These are phyloP conservation scores for Pythium sukuiense DNA, from an alignment of 352 stramenopile genomes.

Conservation along the genomic window DNA sequence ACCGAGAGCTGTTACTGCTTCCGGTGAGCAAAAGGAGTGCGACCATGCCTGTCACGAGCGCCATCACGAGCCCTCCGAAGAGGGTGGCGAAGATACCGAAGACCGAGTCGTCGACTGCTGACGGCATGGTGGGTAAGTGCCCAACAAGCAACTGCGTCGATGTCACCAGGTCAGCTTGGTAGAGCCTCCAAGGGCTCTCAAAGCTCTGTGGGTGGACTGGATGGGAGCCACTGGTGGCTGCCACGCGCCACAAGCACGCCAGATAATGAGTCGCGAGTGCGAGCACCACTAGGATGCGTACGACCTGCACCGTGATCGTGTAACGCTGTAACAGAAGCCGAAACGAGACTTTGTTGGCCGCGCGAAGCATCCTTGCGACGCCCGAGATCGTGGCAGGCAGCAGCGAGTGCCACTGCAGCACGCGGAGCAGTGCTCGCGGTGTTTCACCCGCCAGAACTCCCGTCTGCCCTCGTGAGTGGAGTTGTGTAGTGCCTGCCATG, in stretches of 20 bases:
- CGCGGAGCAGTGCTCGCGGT: background rate
- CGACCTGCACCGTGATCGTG: background rate
- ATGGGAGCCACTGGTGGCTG: background rate
- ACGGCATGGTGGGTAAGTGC: background rate
- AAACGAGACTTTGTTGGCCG: conserved; percentile 10
- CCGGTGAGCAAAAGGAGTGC: conserved; percentile 4
- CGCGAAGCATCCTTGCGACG: conserved; percentile 8
- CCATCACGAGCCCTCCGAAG: conserved; percentile 8
- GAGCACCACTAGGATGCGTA: conserved; percentile 24
- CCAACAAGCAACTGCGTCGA: conserved; percentile 11
- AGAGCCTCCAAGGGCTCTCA: background rate
- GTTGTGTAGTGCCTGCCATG: background rate
- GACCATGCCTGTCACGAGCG: conserved; percentile 6
- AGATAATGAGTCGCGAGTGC: conserved; percentile 27
- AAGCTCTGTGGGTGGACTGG: background rate
- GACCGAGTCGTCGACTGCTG: background rate
- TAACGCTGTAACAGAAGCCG: conserved; percentile 7
- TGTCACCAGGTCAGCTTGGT: conserved; percentile 2
- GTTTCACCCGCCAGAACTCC: background rate
- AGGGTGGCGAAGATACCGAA: conserved; percentile 4
- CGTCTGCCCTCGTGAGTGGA: background rate
- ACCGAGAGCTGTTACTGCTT: conserved; percentile 21
- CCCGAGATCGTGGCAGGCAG: conserved; percentile 11
- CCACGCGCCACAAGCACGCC: conserved; percentile 26
- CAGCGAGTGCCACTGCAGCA: conserved; percentile 11